A percentile compares a stretch with the other conserved stretches of the same genome.
phyloP scores from a whole-genome alignment of 106 monocot genomes.

The Dioscorea zingiberensis region DNA sequence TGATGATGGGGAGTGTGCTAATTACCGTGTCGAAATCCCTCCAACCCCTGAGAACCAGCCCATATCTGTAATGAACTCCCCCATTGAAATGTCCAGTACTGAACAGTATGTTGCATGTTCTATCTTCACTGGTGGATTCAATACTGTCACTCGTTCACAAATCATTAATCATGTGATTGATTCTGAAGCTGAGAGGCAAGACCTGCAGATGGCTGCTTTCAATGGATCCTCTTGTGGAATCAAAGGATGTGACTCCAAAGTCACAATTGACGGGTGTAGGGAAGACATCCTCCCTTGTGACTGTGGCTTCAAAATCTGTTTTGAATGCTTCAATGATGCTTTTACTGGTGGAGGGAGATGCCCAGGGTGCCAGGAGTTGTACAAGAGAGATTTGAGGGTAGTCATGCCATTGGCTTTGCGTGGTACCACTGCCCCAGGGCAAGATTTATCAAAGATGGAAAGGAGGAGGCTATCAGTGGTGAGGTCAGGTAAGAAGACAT shows the following conservation, averaged over 20 bases:
- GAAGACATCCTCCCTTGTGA: slow-evolving; percentile 71
- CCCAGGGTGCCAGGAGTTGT: slow-evolving; percentile 72
- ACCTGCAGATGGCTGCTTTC: background rate
- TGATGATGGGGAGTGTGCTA: too few species aligned
- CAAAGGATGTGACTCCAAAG: slow-evolving; percentile 56
- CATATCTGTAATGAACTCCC: too few species aligned
- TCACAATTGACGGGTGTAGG: slow-evolving; percentile 65
- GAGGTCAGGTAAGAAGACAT: slow-evolving; percentile 28
- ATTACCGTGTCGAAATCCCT: slow-evolving; percentile 34
- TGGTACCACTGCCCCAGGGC: background rate
- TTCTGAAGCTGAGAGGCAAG: too few species aligned
- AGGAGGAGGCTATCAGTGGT: slow-evolving; percentile 36
- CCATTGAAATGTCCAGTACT: too few species aligned
- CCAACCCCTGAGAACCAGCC: slow-evolving; percentile 84
- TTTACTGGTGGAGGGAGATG: slow-evolving; percentile 36
- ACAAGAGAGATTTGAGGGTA: slow-evolving; percentile 20
- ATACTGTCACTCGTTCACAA: slow-evolving; percentile 54
- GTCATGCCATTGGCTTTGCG: slow-evolving; percentile 30
- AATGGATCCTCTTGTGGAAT: slow-evolving; percentile 51
- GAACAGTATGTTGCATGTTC: too few species aligned
- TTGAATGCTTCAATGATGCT: slow-evolving; percentile 72
- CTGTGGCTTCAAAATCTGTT: slow-evolving; percentile 77
- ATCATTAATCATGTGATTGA: slow-evolving; percentile 22
- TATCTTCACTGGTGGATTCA: slow-evolving; percentile 71
- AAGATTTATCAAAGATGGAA: slow-evolving; percentile 21